Conservation (phyloP, 306 rosid species). For the Gastrolobium bilobum region DNA sequence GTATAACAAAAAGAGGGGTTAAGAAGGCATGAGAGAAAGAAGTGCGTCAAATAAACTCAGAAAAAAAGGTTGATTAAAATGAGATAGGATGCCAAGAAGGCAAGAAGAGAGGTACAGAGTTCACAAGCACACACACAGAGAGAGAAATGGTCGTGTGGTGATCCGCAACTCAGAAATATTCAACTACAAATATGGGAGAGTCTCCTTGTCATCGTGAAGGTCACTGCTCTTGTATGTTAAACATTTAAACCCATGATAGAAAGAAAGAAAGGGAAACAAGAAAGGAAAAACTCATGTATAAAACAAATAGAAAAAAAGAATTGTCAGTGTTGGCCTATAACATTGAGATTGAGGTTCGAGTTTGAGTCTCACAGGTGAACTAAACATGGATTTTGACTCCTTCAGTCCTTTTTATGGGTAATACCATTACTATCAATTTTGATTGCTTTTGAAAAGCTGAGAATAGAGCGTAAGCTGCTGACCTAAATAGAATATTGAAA, state of each 20-base stretch:
- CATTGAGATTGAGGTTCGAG: not conserved
- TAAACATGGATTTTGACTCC: constrained; percentile 36
- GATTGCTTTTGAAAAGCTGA: not conserved
- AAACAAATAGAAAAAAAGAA: no score
- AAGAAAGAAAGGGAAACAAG: not conserved
- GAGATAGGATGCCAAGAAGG: not conserved
- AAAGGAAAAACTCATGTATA: no score
- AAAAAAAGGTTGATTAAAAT: constrained; percentile 26
- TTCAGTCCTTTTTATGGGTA: constrained; percentile 31
- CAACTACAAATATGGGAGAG: constrained; percentile 46
- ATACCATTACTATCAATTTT: not conserved
- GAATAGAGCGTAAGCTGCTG: not conserved
- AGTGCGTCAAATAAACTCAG: constrained; percentile 33
- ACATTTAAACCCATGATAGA: not conserved
- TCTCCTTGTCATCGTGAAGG: constrained; percentile 59
- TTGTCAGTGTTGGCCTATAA: not conserved
- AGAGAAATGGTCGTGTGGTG: constrained; percentile 84
- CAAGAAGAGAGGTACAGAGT: not conserved
- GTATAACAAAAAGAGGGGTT: constrained; percentile 28
- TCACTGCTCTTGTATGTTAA: constrained; percentile 46
- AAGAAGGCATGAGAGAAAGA: constrained; percentile 6
- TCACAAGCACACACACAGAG: constrained; percentile 5
- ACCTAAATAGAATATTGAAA: not conserved
- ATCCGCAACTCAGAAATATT: constrained; percentile 59
- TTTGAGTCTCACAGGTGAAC: not conserved